phyloP scores from a whole-genome alignment of 2,329 filamentous ascomycete genomes.

The Tolypocladium ophioglossoides region DNA sequence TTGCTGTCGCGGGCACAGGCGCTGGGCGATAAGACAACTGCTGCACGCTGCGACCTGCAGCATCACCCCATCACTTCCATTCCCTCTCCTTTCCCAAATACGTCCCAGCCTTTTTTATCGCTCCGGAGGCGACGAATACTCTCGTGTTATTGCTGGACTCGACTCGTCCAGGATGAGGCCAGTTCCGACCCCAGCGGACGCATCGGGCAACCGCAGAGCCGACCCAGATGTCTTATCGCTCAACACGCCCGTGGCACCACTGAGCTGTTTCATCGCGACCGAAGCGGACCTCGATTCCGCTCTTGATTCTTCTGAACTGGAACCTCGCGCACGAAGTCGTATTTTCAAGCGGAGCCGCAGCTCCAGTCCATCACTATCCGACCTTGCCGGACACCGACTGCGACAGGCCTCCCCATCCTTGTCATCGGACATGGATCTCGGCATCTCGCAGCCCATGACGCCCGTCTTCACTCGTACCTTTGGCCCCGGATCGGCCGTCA shows the following conservation, averaged over 20 bases:
- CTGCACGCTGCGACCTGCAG: not conserved
- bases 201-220: not conserved
- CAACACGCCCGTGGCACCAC: conserved; percentile 10
- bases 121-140: not conserved
- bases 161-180: conserved; percentile 8
- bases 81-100: not conserved
- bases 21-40: not conserved
- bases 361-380: not conserved
- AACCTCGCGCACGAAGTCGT: conserved; percentile 5
- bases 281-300: conserved; percentile 19
- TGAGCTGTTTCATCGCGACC: conserved; percentile 25
- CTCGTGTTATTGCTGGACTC: not conserved
- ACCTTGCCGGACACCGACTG: not conserved
- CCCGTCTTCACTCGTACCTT: conserved; percentile 15
- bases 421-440: conserved; percentile 6
- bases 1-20: not conserved
- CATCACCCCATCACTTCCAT: not conserved
- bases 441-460: conserved; percentile 14
- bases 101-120: not conserved
- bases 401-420: conserved; percentile 1
- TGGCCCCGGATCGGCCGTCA: conserved; percentile 24
- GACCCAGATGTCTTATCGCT: conserved; percentile 5
- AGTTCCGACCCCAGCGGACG: conserved; percentile 5
- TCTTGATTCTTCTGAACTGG: conserved; percentile 7
- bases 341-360: conserved; percentile 11